These are phyloP conservation scores for Magnusiomyces fungicola DNA, from an alignment of 1,139 yeast species.

Conservation along the genomic window DNA sequence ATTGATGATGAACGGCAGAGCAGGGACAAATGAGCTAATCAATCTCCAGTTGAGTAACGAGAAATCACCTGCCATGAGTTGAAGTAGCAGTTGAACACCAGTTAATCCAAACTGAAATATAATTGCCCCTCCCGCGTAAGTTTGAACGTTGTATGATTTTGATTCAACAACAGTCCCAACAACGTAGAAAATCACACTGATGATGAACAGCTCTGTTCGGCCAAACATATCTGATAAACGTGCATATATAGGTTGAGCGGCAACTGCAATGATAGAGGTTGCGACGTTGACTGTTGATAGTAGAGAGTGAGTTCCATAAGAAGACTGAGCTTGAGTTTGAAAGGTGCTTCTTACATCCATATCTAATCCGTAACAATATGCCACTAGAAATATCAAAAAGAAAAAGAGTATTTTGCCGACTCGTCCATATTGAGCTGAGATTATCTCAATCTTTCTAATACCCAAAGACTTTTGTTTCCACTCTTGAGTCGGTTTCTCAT, in stretches of 20 bases:
- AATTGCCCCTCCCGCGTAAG: slow-evolving; percentile 68
- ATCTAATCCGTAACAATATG: slow-evolving; percentile 65
- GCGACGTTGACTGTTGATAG: slow-evolving; percentile 59
- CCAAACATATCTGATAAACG: slow-evolving; percentile 67
- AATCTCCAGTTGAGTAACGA: slow-evolving; percentile 67
- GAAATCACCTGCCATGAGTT: slow-evolving; percentile 56
- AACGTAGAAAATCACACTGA: slow-evolving; percentile 52
- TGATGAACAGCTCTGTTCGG: slow-evolving; percentile 48
- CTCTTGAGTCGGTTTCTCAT: too few species aligned
- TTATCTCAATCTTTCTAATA: slow-evolving; percentile 33
- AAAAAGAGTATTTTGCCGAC: slow-evolving; percentile 38
- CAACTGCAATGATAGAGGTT: slow-evolving; percentile 60
- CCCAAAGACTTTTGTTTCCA: slow-evolving; percentile 27
- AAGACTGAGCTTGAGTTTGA: slow-evolving; percentile 49
- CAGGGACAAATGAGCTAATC: slow-evolving; percentile 53
- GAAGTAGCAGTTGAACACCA: slow-evolving; percentile 51
- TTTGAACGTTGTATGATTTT: slow-evolving; percentile 55
- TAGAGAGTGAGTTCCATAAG: slow-evolving; percentile 52
- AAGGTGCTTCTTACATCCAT: slow-evolving; percentile 44
- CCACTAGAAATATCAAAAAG: slow-evolving; percentile 48
- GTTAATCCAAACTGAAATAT: slow-evolving; percentile 65
- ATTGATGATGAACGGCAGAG: slow-evolving; percentile 64
- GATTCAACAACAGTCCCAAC: slow-evolving; percentile 68
- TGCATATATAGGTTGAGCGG: slow-evolving; percentile 64
- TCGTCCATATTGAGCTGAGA: slow-evolving; percentile 30